Base-by-base conservation (phyloP, 2,329 filamentous ascomycete species). In the Aspergillus arachidicola region DNA sequence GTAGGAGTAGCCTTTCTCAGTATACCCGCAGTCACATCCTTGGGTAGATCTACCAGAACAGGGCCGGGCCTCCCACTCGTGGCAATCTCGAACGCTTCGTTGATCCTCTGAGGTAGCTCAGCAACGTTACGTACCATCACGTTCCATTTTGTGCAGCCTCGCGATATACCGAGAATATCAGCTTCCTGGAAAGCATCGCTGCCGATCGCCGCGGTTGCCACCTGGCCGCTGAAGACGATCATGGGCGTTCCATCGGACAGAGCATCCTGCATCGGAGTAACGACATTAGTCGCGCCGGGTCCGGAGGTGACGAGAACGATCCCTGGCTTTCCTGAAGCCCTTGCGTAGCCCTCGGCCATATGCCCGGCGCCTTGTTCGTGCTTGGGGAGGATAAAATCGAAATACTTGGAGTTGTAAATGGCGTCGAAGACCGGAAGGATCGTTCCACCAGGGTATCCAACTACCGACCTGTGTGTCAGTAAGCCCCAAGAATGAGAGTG, bases 361-460 rank as follows among this genome's bases (percentile, higher is more conserved):
- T 98, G 94, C 64, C 94, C 94, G 60, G 94, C 94, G 64, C 94
- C 94, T 82, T 97, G 94, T 82, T 97, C 94, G 80, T 97, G 94
- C 79, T 91, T 88, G 19, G 94, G 93, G 9, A 97, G 87, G 77
- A 97, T 89, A 74, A 97, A 97, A 63, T 96, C 88, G 82, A 97
- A 96, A 80, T 96, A 89, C 81, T 90, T 87, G 61, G 93, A 96
- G 82, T 97, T 95, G 86, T 95, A 94, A 75, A 98, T 97, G 74
- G 93, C 94, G 78, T 98, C 94, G 82, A 97, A 97, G 48, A 97
- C 93, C 69, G 94, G 94, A 36, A 97, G 88, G 79, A 96, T 96
- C 64, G 94, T 93, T 73, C 94, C 94, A 71, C 93, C 94, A 68
- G 93, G 91, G 80, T 97, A 97, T 62, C 91, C 90, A 75, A 93